These are phyloP conservation scores for Remersonia thermophila DNA, from an alignment of 2,329 filamentous ascomycete species.

Conservation along the genomic window DNA sequence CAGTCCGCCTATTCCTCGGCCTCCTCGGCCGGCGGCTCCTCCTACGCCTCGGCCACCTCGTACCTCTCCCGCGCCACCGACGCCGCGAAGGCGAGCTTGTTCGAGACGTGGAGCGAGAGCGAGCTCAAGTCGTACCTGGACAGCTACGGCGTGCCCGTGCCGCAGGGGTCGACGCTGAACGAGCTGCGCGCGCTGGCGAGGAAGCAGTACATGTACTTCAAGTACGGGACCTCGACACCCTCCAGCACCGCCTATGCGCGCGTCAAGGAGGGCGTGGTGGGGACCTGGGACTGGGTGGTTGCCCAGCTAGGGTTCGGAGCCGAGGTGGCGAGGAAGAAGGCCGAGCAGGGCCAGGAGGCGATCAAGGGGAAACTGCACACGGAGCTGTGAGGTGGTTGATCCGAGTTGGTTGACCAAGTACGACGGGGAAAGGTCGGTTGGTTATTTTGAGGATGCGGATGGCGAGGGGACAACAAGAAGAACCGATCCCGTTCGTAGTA, in stretches of 20 bases:
- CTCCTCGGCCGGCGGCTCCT: conserved; percentile 42
- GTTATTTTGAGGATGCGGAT: no score
- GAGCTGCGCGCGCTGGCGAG: conserved; percentile 59
- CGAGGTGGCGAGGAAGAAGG: conserved; percentile 37
- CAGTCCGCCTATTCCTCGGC: conserved; percentile 48
- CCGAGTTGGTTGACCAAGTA: background rate
- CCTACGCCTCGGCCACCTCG: conserved; percentile 57
- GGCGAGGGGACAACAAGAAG: no score
- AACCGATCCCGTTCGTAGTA: no score
- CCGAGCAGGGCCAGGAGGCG: conserved; percentile 27
- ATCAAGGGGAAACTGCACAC: conserved; percentile 32
- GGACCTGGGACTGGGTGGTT: conserved; percentile 39
- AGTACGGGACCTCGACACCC: conserved; percentile 50
- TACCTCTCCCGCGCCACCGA: conserved; percentile 56
- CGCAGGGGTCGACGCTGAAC: conserved; percentile 56
- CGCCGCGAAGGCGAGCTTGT: conserved; percentile 51
- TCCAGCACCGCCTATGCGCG: conserved; percentile 54
- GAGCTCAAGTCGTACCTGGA: conserved; percentile 72
- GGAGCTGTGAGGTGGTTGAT: conserved; percentile 38
- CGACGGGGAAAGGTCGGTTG: no score
- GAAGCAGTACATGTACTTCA: conserved; percentile 64
- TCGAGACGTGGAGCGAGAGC: conserved; percentile 60
- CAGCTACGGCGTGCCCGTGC: conserved; percentile 57
- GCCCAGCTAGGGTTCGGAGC: conserved; percentile 36
- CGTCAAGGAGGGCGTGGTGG: conserved; percentile 37